Evolutionary conservation across 129 eudicot species (phyloP), one percentile per base, ranked within the genome.

Genomic region (Flaveria bidentis): DNA sequence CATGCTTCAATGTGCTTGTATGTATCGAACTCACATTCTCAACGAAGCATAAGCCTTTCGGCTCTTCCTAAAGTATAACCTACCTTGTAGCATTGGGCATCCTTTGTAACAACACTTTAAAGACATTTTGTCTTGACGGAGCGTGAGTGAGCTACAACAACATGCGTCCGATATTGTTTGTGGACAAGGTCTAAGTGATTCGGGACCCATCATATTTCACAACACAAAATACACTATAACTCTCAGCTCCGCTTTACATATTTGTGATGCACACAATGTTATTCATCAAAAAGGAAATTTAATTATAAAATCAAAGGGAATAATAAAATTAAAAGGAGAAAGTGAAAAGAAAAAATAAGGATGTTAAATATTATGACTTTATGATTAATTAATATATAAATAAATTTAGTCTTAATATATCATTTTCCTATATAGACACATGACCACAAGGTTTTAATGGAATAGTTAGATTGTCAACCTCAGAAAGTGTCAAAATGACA

Each of bases 401-500:
- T 2, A 44, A 44, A 6, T 44, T 44, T 11, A 50, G n/a, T 50
- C 14, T 2, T 15, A n/a, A 52, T 15, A n/a, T 52, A n/a, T 52
- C 58, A 52, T 17, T n/a, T 55, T 17, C 61, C 58, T 57, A 20
- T 23, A 58, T 22, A 23, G 17, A 12, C 33, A 58, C 15, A 25
- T 25, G 23, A 60, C 1, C n/a, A 22, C n/a, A 55, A 60, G 36
- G 66, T 60, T 60, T 30, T 58, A 25, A 17, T 50, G 62, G 26
- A 71, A 52, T 18, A 39, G 67, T 47, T 68, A 44, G 36, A 45
- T 22, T 68, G 70, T 65, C 73, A 68, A 68, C 73, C 28, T 51
- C 75, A 39, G 39, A 71, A 56, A 55, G 49, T 49, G 77, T 17
- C 67, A 56, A 56, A 55, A 73, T 39, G 41, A 73, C 13, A 39